phyloP scores from a whole-genome alignment of 2,329 filamentous ascomycete genomes.

The Claviceps paspali region DNA sequence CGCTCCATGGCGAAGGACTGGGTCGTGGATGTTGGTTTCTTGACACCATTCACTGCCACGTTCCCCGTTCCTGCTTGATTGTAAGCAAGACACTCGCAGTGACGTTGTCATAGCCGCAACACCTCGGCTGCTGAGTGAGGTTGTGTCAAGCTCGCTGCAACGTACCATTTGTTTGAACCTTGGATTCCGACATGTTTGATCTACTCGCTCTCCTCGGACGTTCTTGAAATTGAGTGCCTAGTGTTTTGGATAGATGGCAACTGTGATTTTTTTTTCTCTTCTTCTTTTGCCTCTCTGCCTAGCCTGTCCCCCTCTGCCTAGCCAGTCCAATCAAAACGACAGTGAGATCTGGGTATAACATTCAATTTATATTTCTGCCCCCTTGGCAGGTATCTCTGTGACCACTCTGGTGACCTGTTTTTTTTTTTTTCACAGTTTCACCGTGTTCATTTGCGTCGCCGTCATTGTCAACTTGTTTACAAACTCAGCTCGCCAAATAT shows the following conservation, averaged over 20 bases:
- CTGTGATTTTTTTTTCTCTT: background rate
- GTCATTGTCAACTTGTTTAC: background rate
- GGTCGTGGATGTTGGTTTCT: background rate
- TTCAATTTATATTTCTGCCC: background rate
- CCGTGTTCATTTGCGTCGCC: background rate
- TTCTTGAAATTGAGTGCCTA: no score
- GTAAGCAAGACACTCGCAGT: no score
- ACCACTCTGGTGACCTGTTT: background rate
- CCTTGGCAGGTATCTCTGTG: background rate
- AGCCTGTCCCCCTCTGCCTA: no score
- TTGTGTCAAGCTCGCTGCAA: background rate
- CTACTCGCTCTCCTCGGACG: background rate
- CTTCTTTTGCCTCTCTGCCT: background rate
- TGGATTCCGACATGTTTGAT: background rate
- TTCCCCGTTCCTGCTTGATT: background rate
- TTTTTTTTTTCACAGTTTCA: background rate
- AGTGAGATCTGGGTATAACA: background rate
- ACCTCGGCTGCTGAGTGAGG: background rate
- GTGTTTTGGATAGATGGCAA: no score
- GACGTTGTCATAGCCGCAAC: background rate
- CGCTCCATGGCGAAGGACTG: slow-evolving; percentile 2
- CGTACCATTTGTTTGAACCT: background rate
- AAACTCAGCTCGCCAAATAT: background rate
- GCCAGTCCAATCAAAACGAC: background rate
- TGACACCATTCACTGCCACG: background rate